Conservation (phyloP, 2,329 filamentous ascomycete genomes). For the Xylariaceae sp. region DNA sequence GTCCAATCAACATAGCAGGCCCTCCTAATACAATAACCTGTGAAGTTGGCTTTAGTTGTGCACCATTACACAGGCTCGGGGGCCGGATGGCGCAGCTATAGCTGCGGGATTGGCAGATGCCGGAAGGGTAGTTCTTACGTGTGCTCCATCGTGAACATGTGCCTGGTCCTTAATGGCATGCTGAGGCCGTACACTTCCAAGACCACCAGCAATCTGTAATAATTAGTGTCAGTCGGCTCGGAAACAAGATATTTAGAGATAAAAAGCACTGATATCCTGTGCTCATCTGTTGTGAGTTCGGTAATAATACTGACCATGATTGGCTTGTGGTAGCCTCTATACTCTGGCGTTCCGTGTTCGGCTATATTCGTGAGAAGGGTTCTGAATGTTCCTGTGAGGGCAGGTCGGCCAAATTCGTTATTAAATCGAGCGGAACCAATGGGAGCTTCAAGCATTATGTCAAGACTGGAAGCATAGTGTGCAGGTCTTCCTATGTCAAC, state of each 20-base stretch:
- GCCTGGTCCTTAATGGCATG: slow-evolving; percentile 83
- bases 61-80: not conserved
- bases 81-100: not conserved
- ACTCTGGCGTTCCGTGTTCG: slow-evolving; percentile 55
- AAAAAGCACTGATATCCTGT: not conserved
- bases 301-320: slow-evolving; percentile 42
- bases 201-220: slow-evolving; percentile 76
- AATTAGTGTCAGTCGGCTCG: not conserved
- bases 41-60: not conserved
- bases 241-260: not conserved
- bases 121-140: slow-evolving; percentile 41
- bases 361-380: slow-evolving; percentile 69
- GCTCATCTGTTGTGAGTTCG: not conserved
- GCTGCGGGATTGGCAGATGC: not conserved
- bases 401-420: slow-evolving; percentile 90
- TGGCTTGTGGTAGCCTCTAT: slow-evolving; percentile 93
- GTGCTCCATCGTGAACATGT: slow-evolving; percentile 79
- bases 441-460: slow-evolving; percentile 97
- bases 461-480: slow-evolving; percentile 89
- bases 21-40: slow-evolving; percentile 81
- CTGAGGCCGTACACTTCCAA: slow-evolving; percentile 87
- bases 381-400: slow-evolving; percentile 85
- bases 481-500: slow-evolving; percentile 83
- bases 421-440: slow-evolving; percentile 95
- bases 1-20: slow-evolving; percentile 94